A percentile compares a stretch with the other conserved stretches of the same genome.
These are phyloP conservation scores for Anisodus tanguticus DNA, from an alignment of 257 asterid species.

Conservation along the genomic window DNA sequence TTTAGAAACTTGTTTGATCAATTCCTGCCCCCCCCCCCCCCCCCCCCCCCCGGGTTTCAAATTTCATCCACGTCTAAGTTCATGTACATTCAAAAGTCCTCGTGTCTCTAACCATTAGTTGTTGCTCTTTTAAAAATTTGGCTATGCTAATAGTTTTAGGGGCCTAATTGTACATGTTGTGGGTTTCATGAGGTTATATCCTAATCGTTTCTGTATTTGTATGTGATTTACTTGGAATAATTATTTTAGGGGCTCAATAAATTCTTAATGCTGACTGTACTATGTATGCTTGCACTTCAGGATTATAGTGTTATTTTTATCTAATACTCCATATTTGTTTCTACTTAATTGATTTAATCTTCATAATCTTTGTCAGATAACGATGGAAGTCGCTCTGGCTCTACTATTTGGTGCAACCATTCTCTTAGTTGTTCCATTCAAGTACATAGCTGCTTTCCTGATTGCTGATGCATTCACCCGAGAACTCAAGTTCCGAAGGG, in stretches of 20 bases:
- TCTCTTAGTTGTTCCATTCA: slow-evolving; percentile 80
- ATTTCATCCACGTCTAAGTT: not conserved
- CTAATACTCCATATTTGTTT: not conserved
- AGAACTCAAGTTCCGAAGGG: slow-evolving; percentile 78
- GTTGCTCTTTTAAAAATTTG: not conserved
- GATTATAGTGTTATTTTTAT: not conserved
- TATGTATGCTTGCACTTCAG: not conserved
- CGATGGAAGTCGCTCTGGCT: slow-evolving; percentile 82
- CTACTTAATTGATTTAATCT: not conserved
- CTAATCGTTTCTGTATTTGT: not conserved
- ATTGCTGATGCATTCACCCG: slow-evolving; percentile 82
- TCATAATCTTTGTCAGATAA: slow-evolving; percentile 49
- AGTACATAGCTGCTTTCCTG: slow-evolving; percentile 63
- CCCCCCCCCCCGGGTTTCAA: not conserved
- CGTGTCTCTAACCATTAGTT: not conserved
- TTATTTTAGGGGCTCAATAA: slow-evolving; percentile 12
- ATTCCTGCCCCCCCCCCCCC: not conserved
- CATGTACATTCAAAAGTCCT: not conserved
- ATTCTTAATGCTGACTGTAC: not conserved
- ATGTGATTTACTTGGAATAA: not conserved
- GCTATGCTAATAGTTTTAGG: too few species aligned
- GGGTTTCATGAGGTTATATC: not conserved
- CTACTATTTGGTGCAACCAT: slow-evolving; percentile 61
- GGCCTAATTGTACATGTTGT: not conserved
- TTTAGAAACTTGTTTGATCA: slow-evolving; percentile 3